Percentiles rank a stretch among this genome's conserved stretches.
Conservation (phyloP, 2,329 filamentous ascomycete species). For the Sporothrix schenckii region DNA sequence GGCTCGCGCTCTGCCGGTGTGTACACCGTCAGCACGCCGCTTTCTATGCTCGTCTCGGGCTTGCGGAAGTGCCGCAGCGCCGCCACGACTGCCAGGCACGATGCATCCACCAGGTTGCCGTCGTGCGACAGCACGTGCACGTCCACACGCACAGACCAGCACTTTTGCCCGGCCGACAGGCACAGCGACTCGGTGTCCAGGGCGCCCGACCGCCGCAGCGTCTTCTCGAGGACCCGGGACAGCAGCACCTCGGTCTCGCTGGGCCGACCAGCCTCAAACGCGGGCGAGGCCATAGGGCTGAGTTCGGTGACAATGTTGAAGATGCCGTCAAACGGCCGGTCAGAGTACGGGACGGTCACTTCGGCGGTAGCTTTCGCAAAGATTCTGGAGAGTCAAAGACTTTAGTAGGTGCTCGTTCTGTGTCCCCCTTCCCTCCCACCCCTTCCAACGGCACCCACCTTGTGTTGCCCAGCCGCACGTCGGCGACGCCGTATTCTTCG, state of each 20-base stretch:
- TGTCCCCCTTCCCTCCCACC: neutral
- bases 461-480: constrained; percentile 87
- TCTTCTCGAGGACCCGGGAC: constrained; percentile 88
- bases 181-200: constrained; percentile 96
- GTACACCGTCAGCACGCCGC: constrained; percentile 82
- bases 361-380: constrained; percentile 85
- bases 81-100: constrained; percentile 84
- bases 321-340: constrained; percentile 92
- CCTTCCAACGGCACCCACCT: constrained; percentile 55
- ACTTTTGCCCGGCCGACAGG: constrained; percentile 85
- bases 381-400: constrained; percentile 58
- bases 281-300: constrained; percentile 86
- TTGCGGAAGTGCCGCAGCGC: constrained; percentile 89
- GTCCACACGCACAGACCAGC: constrained; percentile 88
- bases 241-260: constrained; percentile 84
- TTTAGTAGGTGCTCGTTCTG: neutral
- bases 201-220: constrained; percentile 85
- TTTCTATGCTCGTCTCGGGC: constrained; percentile 84
- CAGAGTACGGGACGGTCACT: constrained; percentile 79
- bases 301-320: constrained; percentile 92
- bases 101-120: constrained; percentile 83
- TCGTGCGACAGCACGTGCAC: constrained; percentile 90
- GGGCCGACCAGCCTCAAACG: constrained; percentile 82
- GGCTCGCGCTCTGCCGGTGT: constrained; percentile 84
- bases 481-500: constrained; percentile 86